These are phyloP conservation scores for Lepiota venenata DNA, from an alignment of 768 basidiomycete species.

Conservation along the genomic window DNA sequence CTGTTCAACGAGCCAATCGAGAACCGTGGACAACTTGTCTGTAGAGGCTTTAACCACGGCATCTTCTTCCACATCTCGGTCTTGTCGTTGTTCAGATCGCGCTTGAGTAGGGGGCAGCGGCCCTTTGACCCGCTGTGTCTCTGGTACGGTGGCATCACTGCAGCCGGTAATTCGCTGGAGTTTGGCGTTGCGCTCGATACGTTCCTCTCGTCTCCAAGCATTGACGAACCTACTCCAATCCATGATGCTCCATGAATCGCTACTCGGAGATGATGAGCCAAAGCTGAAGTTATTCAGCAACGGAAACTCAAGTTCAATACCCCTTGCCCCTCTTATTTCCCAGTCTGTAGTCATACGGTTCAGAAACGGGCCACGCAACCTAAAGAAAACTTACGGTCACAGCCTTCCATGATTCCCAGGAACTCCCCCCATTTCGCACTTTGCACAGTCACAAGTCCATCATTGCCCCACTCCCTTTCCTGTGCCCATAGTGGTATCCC, in stretches of 20 bases:
- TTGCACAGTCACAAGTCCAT: conserved; percentile 88
- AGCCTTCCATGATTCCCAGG: conserved; percentile 82
- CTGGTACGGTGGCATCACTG: background rate
- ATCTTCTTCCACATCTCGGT: conserved; percentile 32
- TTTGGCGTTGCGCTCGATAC: conserved; percentile 28
- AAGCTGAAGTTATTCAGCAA: conserved; percentile 44
- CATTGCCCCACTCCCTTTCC: conserved; percentile 75
- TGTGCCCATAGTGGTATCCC: conserved; percentile 42
- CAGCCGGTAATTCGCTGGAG: background rate
- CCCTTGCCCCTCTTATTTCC: conserved; percentile 90
- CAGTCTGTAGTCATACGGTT: conserved; percentile 49
- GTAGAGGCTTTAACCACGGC: conserved; percentile 63
- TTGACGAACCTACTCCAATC: conserved; percentile 65
- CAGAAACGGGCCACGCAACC: background rate
- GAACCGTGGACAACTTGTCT: conserved; percentile 67
- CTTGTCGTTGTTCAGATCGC: background rate
- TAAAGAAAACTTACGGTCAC: conserved; percentile 56
- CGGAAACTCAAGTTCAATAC: conserved; percentile 64
- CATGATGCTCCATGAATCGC: conserved; percentile 43
- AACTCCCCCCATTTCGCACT: conserved; percentile 97
- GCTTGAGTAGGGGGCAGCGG: background rate
- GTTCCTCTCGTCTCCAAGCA: conserved; percentile 58
- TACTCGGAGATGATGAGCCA: conserved; percentile 20
- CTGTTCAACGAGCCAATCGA: conserved; percentile 79
- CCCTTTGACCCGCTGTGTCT: background rate